These are phyloP conservation scores for Exophiala aquamarina DNA, from an alignment of 2,329 filamentous ascomycete species.

Conservation along the genomic window DNA sequence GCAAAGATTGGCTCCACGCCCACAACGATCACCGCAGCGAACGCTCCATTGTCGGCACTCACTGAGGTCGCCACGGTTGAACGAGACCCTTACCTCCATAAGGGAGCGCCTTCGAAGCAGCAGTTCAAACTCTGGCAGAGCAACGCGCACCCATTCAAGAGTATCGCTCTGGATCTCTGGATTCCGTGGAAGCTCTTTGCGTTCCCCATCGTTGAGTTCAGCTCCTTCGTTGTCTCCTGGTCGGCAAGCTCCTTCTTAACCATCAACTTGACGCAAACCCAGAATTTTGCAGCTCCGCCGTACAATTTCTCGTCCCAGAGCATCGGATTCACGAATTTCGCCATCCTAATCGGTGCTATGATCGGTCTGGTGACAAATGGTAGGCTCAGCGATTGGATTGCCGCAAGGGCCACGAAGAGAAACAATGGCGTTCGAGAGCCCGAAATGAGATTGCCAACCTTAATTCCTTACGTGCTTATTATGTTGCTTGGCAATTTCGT, in stretches of 20 bases:
- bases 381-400: slow-evolving; percentile 58
- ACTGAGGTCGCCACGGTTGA: slow-evolving; percentile 34
- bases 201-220: slow-evolving; percentile 64
- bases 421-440: slow-evolving; percentile 59
- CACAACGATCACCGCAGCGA: slow-evolving; percentile 6
- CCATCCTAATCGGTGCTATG: slow-evolving; percentile 53
- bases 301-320: slow-evolving; percentile 53
- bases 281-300: slow-evolving; percentile 55
- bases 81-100: slow-evolving; percentile 55
- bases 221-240: slow-evolving; percentile 63
- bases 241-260: slow-evolving; percentile 58
- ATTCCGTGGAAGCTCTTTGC: slow-evolving; percentile 62
- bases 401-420: slow-evolving; percentile 50
- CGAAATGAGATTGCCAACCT: slow-evolving; percentile 57
- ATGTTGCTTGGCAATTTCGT: slow-evolving; percentile 60
- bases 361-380: slow-evolving; percentile 58
- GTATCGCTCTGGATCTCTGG: slow-evolving; percentile 56
- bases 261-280: slow-evolving; percentile 60
- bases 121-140: slow-evolving; percentile 58
- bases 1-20: not conserved
- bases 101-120: slow-evolving; percentile 53
- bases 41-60: slow-evolving; percentile 25
- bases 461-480: slow-evolving; percentile 58
- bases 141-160: slow-evolving; percentile 44
- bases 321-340: slow-evolving; percentile 60